Base-by-base conservation (phyloP, 176 grass and related monocot species). In the Melocanna baccifera region DNA sequence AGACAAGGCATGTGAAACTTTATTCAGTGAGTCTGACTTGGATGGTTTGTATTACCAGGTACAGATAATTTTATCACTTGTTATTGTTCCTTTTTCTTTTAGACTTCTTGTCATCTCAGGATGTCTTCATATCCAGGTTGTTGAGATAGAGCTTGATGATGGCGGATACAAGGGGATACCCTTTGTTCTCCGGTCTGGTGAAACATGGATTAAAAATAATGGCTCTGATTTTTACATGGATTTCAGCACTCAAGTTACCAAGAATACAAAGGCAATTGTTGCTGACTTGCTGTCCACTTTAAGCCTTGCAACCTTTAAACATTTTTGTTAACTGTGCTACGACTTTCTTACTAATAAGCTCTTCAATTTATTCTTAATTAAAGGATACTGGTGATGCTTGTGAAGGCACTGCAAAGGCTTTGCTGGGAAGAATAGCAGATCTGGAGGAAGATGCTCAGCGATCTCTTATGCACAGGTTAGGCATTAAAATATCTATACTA, bases 381-480 rank as follows among this genome's bases (percentile, higher is more conserved):
- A 87, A 96, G 96, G 96, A 85, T 55, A 81, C 69, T 52, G 81
- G 88, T 48, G 88, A 99, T 76, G 93, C 86, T 73, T 93, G 93
- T 77, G 84, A 89, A 85, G 96, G 93, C 37, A 99, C 91, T 75
- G 86, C 91, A 75, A 96, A 94, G 85, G 84, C 28, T 51, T 90
- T 99, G 63, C 86, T 99, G 15, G 84, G 91, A 72, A 94, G 78
- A 89, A 96, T 99, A 91, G 91, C 93, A 62, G 83, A 94, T 90
- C 77, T 96, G 81, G 96, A 96, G 83, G 85, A 73, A 83, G 96
- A 96, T 78, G 96, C 96, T 63, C 89, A 99, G 78, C 86, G 77
- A 94, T 99, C 96, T 88, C 71, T 99, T 84, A 99, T 99, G 96
- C 96, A 99, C 84, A 99, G 96, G 96, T 99, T 4, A 74, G 67